Evolutionary conservation across 1,139 yeast genomes (phyloP).

Genomic region (Lodderomyces jiufengensis): DNA sequence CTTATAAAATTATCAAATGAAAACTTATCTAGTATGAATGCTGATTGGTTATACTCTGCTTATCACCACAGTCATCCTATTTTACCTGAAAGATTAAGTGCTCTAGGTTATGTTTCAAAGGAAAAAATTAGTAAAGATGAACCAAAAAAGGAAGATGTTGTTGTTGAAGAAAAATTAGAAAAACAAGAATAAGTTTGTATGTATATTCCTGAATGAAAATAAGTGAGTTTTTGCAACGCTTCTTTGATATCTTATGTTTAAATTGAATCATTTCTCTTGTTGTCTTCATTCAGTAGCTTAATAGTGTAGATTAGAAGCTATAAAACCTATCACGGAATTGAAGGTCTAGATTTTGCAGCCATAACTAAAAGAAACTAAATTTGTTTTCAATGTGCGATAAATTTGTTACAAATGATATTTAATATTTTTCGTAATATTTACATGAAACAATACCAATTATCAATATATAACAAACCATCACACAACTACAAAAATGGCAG

Average conservation of each 20-base stretch:
- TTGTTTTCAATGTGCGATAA: no score
- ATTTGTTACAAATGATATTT: no score
- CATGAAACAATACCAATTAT: no score
- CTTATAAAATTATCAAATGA: constrained; percentile 73
- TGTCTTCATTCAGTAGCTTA: no score
- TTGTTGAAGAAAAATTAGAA: constrained; percentile 37
- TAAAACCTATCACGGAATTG: no score
- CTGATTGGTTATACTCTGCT: constrained; percentile 85
- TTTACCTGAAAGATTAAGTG: constrained; percentile 78
- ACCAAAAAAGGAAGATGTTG: constrained; percentile 41
- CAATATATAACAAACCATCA: not conserved
- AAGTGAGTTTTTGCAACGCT: not conserved
- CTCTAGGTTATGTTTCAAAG: constrained; percentile 53
- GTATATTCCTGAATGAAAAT: not conserved
- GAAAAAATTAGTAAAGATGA: constrained; percentile 42
- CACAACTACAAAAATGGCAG: constrained; percentile 30
- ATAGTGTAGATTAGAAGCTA: no score
- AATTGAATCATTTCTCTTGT: no score
- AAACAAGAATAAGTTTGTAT: constrained; percentile 1
- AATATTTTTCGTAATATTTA: no score
- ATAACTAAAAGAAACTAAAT: not conserved
- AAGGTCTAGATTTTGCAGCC: not conserved
- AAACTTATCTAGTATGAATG: constrained; percentile 79
- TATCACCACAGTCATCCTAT: constrained; percentile 92
- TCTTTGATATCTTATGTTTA: not conserved